Base-by-base conservation (phyloP, 73 alveolate genomes). In the Urostyla sp. region DNA sequence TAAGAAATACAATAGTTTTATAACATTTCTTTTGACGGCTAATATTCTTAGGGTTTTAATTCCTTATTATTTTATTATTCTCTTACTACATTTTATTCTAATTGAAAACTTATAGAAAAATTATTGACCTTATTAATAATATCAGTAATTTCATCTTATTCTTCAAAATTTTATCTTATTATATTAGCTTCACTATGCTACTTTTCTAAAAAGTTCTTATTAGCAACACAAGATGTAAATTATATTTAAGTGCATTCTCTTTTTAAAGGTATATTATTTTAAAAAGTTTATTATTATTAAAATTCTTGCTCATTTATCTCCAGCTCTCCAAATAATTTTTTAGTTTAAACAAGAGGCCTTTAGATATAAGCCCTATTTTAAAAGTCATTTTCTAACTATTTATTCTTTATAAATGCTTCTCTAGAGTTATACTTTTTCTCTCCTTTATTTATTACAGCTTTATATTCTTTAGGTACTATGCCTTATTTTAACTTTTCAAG, bases 401-500 rank as follows among this genome's bases (percentile, higher is more conserved):
- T 51, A 52, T 73, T 73, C 21, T 20, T 34, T 5, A 73, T 73
- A 36, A 73, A 73, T 7, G 85, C 75, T 23, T 48, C 85, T 27
- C 53, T 73, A 16, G 75, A 57, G 21, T 23, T 1, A 44, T 32
- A 73, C 44, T 73, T 73, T 61, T 73, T 73, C 61, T 50, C 74
- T 7, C 74, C 74, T 37, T 73, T 73, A 13, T 34, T 7, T 3
- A 60, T 34, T 16, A 48, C n/a, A n/a, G 72, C 51, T 35, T 73
- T 51, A 52, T 73, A 73, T 26, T 73, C 85, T 13, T 49, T 1
- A n/a, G 85, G 85, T 13, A 73, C 36, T 23, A 32, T 73, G 46
- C 85, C 85, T 27, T 52, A 20, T 36, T 73, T 73, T 24, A 73
- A 54, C 44, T 73, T 16, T 7, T 73, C 85, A 73, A 34, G 40